phyloP scores from a whole-genome alignment of 345 rosid species.

The Litchi chinensis region DNA sequence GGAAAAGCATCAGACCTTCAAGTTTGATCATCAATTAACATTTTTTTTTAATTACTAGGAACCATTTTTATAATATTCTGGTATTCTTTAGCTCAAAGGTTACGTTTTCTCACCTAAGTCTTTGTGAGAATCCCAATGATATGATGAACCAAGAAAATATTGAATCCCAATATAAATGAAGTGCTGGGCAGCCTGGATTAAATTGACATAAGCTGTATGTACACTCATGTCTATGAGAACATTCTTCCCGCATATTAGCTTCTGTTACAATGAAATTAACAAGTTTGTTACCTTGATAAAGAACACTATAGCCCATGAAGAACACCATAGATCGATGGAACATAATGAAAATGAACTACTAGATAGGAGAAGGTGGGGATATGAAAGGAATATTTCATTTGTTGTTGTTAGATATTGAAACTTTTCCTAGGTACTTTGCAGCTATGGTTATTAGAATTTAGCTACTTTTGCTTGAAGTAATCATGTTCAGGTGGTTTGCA shows the following conservation, averaged over 20 bases:
- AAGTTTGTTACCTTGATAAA: neutral
- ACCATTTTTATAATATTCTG: neutral
- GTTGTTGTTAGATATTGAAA: too few relatives aligned
- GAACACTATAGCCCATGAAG: too few relatives aligned
- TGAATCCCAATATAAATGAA: slow-evolving; percentile 91
- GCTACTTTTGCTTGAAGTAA: too few relatives aligned
- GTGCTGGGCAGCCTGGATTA: slow-evolving; percentile 82
- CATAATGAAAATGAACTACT: too few relatives aligned
- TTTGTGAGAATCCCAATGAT: slow-evolving; percentile 75
- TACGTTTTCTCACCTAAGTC: slow-evolving; percentile 56
- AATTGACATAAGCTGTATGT: slow-evolving; percentile 81
- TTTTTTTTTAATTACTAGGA: neutral
- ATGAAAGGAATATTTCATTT: too few relatives aligned
- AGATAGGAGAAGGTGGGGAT: too few relatives aligned
- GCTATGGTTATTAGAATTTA: too few relatives aligned
- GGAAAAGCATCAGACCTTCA: neutral
- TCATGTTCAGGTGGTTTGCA: too few relatives aligned
- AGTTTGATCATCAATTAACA: neutral
- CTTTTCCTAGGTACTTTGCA: too few relatives aligned
- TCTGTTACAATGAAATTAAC: slow-evolving; percentile 44
- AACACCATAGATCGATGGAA: too few relatives aligned
- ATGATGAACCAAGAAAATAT: slow-evolving; percentile 93
- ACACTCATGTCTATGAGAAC: slow-evolving; percentile 86
- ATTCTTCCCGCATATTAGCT: slow-evolving; percentile 82
- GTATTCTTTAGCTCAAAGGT: slow-evolving; percentile 3